Evolutionary conservation across 2,329 filamentous ascomycete species (phyloP).

Genomic region (Pyrenophora teres): DNA sequence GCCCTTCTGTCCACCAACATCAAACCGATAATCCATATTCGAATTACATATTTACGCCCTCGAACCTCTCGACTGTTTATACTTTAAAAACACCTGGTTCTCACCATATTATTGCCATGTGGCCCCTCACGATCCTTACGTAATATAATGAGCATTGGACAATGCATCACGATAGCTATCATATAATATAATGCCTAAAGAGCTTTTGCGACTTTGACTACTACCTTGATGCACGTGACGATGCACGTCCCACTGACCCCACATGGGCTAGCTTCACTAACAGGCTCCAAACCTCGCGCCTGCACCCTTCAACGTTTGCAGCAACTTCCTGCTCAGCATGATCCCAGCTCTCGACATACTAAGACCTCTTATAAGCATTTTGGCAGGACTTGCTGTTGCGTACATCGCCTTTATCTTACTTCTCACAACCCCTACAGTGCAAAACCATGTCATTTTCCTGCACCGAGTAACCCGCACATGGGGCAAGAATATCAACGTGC

Average conservation of each 20-base stretch:
- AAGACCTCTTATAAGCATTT: slow-evolving; percentile 27
- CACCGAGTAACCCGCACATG: slow-evolving; percentile 60
- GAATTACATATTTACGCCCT: too few species aligned
- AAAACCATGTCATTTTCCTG: slow-evolving; percentile 63
- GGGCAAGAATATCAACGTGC: slow-evolving; percentile 57
- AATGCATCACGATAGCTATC: too few species aligned
- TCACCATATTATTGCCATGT: too few species aligned
- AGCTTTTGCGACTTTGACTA: too few species aligned
- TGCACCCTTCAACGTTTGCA: background rate
- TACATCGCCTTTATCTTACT: slow-evolving; percentile 55
- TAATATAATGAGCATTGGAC: too few species aligned
- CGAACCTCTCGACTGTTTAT: too few species aligned
- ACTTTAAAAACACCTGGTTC: background rate
- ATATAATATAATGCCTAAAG: too few species aligned
- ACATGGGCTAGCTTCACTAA: background rate
- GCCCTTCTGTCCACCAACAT: too few species aligned
- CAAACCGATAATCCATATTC: too few species aligned
- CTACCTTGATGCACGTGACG: too few species aligned
- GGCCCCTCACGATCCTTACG: too few species aligned
- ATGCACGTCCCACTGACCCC: background rate
- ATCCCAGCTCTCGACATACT: slow-evolving; percentile 24
- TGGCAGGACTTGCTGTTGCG: slow-evolving; percentile 23
- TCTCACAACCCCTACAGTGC: slow-evolving; percentile 54
- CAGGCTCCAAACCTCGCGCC: background rate
- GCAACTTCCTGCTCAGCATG: slow-evolving; percentile 12